These are phyloP conservation scores for Verticillium tricorpus DNA, from an alignment of 2,329 filamentous ascomycete genomes.

Conservation along the genomic window DNA sequence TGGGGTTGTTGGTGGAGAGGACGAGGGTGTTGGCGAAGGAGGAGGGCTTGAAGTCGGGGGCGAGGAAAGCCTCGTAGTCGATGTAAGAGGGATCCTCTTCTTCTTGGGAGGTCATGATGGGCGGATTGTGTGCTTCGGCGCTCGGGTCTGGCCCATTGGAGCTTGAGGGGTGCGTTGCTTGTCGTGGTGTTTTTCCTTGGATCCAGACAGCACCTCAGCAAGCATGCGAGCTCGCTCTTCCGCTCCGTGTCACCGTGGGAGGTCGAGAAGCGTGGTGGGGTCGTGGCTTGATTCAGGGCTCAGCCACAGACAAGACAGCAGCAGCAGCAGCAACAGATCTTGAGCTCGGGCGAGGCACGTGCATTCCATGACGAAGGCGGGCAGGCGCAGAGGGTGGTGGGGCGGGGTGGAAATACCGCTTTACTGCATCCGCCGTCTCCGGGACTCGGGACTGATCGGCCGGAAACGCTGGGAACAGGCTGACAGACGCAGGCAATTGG, in stretches of 20 bases:
- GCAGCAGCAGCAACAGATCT: too few species aligned
- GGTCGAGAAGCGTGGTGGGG: background rate
- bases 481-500: background rate
- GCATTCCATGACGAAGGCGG: background rate
- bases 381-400: background rate
- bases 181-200: too few species aligned
- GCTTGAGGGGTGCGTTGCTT: background rate
- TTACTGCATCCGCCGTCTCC: background rate
- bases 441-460: background rate
- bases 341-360: background rate
- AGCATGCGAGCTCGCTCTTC: too few species aligned
- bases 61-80: conserved; percentile 89
- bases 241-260: background rate
- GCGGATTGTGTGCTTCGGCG: background rate
- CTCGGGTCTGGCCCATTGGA: background rate
- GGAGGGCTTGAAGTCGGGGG: conserved; percentile 74
- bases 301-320: background rate
- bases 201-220: too few species aligned
- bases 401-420: background rate
- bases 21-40: conserved; percentile 87
- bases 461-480: background rate
- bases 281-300: background rate
- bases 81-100: conserved; percentile 77
- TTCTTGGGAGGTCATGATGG: conserved; percentile 26
- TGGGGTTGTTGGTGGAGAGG: conserved; percentile 84